Evolutionary conservation across 495 filamentous ascomycete species (phyloP).

Genomic region (Clohesyomyces aquaticus): DNA sequence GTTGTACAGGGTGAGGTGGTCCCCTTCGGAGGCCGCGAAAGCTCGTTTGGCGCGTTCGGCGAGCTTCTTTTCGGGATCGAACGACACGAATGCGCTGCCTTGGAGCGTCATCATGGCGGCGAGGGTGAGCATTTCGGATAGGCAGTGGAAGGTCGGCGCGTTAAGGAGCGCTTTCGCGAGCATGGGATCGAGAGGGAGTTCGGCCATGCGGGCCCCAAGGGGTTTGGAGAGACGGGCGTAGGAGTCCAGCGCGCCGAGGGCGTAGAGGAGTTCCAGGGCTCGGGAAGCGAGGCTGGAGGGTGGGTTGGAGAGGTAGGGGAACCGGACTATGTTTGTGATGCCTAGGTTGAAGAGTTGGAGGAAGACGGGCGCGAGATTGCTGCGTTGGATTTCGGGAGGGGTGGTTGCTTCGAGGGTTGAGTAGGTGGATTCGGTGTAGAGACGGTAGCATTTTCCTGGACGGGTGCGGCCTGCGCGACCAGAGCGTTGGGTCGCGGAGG

Average conservation of each 20-base stretch:
- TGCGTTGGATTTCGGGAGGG: slow-evolving; percentile 89
- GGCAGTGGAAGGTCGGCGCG: slow-evolving; percentile 74
- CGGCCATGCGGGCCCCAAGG: slow-evolving; percentile 87
- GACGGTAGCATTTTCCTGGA: slow-evolving; percentile 90
- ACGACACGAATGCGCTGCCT: slow-evolving; percentile 78
- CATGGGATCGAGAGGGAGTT: slow-evolving; percentile 94
- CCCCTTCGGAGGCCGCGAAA: slow-evolving; percentile 92
- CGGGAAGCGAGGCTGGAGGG: slow-evolving; percentile 86
- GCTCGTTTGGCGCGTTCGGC: slow-evolving; percentile 74
- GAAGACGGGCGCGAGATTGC: slow-evolving; percentile 86
- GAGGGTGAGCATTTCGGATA: slow-evolving; percentile 85
- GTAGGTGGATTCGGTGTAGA: slow-evolving; percentile 83
- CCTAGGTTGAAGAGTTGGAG: slow-evolving; percentile 95
- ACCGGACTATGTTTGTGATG: slow-evolving; percentile 92
- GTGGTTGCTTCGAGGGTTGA: slow-evolving; percentile 71
- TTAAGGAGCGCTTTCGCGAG: slow-evolving; percentile 87
- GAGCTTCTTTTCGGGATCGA: slow-evolving; percentile 72
- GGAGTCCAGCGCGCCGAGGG: slow-evolving; percentile 84
- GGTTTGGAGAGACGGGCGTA: slow-evolving; percentile 92
- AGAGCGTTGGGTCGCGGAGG: slow-evolving; percentile 88
- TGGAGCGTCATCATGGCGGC: slow-evolving; percentile 93
- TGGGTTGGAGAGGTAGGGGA: slow-evolving; percentile 86
- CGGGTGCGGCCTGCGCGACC: slow-evolving; percentile 91
- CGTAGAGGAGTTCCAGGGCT: slow-evolving; percentile 86
- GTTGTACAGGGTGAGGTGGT: slow-evolving; percentile 93